Base-by-base conservation (phyloP, 805 yeast species). In the Candida parachauliodes region DNA sequence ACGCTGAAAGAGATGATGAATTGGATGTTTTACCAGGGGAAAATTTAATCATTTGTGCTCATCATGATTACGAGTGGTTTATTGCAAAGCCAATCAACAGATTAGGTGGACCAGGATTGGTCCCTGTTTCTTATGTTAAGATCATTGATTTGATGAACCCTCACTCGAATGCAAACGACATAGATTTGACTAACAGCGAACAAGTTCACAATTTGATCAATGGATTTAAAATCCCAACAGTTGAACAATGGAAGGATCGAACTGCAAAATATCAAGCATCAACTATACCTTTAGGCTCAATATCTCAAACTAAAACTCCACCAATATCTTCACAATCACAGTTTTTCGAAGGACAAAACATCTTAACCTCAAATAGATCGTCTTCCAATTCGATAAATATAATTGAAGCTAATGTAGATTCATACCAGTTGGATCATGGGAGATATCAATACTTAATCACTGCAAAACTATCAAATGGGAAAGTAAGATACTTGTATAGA, bases 71-170 rank as follows among this genome's bases (percentile, higher is more conserved):
- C 47, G 99, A 94, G 63, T 93, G 99, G 99, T 89, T 88, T 51
- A 93, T 93, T 42, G 98, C 97, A 4, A 93, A 93, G 58, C 96
- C 96, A 10, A 85, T 93, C 29, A 94, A 91, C 42, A 71, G 97
- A 38, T 68, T 93, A 26, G 98, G 98, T 18, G 98, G 97, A 1
- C 98, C 98, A 0, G 98, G 99, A 1, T 70, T 93, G 32, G 94
- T 93, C 6, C 98, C 99, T 0, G 89, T 87, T 4, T 77, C 86
- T 14, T 93, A 85, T 52, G 93, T 93, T 17, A 86, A 88, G 53
- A 74, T 91, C 25, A 78, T 91, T 28, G 95, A 93, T 58, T 73
- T 88, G 41, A 68, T 79, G 17, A 59, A 64, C 34, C 60, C 68
- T 3, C 20, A 39, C 10, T 26, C 45, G 1, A 25, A 40, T n/a